A percentile compares a stretch with the other conserved stretches of the same genome.
Conservation (phyloP, 2,329 filamentous ascomycete species). For the Aureobasidium pullulans region DNA sequence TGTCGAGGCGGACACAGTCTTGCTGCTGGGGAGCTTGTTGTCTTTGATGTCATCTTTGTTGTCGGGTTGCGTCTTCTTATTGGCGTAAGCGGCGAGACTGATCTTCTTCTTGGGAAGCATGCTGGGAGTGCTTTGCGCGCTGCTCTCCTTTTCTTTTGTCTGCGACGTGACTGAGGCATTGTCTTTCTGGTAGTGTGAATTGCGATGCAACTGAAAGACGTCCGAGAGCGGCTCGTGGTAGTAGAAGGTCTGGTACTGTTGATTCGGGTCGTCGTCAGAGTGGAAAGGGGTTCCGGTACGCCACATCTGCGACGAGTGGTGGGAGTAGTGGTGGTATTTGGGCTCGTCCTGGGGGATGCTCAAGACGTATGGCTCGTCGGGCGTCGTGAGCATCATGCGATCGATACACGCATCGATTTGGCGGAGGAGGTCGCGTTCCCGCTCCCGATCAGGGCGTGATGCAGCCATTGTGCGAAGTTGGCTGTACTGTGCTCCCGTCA, state of each 20-base stretch:
- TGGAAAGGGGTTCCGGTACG: constrained; percentile 45
- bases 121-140: constrained; percentile 35
- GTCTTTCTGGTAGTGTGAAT: constrained; percentile 29
- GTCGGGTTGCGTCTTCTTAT: constrained; percentile 45
- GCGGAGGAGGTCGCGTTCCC: neutral
- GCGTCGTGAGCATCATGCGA: constrained; percentile 36
- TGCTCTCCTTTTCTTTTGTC: constrained; percentile 15
- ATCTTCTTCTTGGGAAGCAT: constrained; percentile 53
- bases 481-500: neutral
- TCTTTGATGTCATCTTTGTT: constrained; percentile 46
- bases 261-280: constrained; percentile 45
- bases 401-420: constrained; percentile 33
- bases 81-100: constrained; percentile 54
- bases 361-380: constrained; percentile 39
- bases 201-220: constrained; percentile 14
- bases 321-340: constrained; percentile 35
- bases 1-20: neutral
- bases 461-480: constrained; percentile 1
- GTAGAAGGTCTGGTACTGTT: constrained; percentile 57
- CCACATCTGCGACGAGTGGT: constrained; percentile 35
- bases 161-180: constrained; percentile 24
- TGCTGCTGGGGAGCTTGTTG: constrained; percentile 22
- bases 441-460: neutral
- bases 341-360: constrained; percentile 40
- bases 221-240: constrained; percentile 45